Percentiles rank a stretch among this genome's conserved stretches.
Conservation (phyloP, 1,139 yeast species). For the Ogataea hybrid region DNA sequence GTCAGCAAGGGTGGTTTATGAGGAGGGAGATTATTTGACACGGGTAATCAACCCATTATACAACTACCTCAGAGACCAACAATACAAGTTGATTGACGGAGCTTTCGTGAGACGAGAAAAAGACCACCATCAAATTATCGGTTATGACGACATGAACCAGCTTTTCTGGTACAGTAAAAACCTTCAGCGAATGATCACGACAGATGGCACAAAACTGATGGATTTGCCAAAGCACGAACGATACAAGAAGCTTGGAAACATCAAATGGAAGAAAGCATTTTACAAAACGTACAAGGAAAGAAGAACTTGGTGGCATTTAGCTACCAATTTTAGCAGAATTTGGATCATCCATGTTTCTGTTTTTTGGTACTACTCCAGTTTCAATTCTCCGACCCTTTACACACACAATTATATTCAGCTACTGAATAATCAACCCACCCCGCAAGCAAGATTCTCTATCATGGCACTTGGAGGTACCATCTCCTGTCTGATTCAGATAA, state of each 20-base stretch:
- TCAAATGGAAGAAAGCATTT: conserved; percentile 64
- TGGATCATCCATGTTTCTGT: conserved; percentile 79
- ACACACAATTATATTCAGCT: conserved; percentile 58
- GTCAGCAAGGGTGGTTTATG: conserved; percentile 17
- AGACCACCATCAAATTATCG: conserved; percentile 72
- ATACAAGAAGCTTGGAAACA: conserved; percentile 44
- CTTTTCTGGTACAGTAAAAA: conserved; percentile 79
- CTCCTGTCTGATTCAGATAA: conserved; percentile 60
- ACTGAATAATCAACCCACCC: conserved; percentile 61
- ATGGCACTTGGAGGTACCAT: conserved; percentile 73
- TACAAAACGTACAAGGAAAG: conserved; percentile 72
- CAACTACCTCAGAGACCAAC: conserved; percentile 42
- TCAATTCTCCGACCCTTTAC: conserved; percentile 75
- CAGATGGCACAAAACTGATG: conserved; percentile 41
- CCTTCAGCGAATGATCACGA: conserved; percentile 45
- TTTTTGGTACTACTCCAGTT: conserved; percentile 81
- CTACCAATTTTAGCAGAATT: conserved; percentile 75
- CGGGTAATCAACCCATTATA: conserved; percentile 47
- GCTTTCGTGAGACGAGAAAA: conserved; percentile 47
- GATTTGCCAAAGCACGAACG: conserved; percentile 45
- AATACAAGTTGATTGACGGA: conserved; percentile 39
- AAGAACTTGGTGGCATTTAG: conserved; percentile 74
- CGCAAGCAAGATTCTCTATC: conserved; percentile 58
- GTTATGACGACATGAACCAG: conserved; percentile 86
- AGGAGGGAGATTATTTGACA: conserved; percentile 36